Conservation (phyloP, 2,329 filamentous ascomycete genomes). For the Myriosclerotinia scirpicola region DNA sequence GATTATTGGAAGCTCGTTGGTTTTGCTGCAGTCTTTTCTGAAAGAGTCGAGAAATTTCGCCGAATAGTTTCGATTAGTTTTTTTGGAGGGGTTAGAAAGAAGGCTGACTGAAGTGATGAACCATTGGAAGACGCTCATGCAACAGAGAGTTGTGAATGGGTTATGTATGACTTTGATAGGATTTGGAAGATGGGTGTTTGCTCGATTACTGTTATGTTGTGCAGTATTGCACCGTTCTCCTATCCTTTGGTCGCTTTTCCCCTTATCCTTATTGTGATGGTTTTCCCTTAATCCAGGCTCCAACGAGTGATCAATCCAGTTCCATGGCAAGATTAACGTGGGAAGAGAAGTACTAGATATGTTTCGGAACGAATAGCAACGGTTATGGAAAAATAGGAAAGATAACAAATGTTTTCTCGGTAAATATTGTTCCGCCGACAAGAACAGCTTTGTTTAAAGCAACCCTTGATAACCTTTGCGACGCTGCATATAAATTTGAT, state of each 20-base stretch:
- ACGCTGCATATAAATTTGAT: conserved; percentile 19
- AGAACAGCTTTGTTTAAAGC: background rate
- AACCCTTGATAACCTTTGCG: background rate
- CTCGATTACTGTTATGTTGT: background rate
- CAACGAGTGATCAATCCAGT: background rate
- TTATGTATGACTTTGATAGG: conserved; percentile 1
- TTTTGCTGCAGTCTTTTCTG: background rate
- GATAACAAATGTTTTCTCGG: conserved; percentile 17
- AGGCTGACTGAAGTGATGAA: conserved; percentile 17
- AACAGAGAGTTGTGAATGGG: background rate
- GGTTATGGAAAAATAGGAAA: conserved; percentile 20
- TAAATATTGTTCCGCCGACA: conserved; percentile 25
- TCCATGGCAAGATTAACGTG: background rate
- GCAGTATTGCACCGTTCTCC: too few species aligned
- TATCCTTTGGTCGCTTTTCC: background rate
- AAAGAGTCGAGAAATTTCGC: background rate
- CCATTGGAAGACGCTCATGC: conserved; percentile 12
- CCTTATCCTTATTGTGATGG: background rate
- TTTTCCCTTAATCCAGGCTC: background rate
- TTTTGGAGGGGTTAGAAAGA: conserved; percentile 11
- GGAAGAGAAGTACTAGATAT: background rate
- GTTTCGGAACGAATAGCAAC: background rate
- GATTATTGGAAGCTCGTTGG: background rate
- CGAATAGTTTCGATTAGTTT: background rate
- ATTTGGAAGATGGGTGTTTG: background rate